These are phyloP conservation scores for Podospora australis DNA, from an alignment of 495 filamentous ascomycete genomes.

Conservation along the genomic window DNA sequence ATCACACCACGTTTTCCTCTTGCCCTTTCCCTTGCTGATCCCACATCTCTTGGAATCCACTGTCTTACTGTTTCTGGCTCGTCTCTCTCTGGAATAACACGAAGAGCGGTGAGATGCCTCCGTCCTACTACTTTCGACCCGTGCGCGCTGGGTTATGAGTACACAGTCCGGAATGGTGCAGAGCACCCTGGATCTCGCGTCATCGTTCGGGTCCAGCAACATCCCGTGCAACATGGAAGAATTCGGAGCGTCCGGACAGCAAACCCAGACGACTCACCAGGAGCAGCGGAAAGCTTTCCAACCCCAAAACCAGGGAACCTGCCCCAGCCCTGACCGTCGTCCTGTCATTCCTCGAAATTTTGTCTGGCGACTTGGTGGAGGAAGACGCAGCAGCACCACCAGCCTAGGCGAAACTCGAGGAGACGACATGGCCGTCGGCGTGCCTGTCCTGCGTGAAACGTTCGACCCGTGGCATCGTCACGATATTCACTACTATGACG, in stretches of 20 bases:
- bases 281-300: background rate
- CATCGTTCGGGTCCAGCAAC: conserved; percentile 18
- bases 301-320: conserved; percentile 13
- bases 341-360: conserved; percentile 20
- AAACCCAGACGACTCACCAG: conserved; percentile 6
- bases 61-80: no score
- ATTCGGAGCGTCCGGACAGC: conserved; percentile 8
- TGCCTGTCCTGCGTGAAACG: conserved; percentile 19
- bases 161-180: conserved; percentile 20
- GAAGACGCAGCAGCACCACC: conserved; percentile 14
- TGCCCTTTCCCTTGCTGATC: background rate
- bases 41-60: background rate
- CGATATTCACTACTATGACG: conserved; percentile 9
- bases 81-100: no score
- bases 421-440: conserved; percentile 22
- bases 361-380: conserved; percentile 25
- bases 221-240: conserved; percentile 17
- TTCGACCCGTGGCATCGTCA: conserved; percentile 26
- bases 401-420: background rate
- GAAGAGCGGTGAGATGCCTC: conserved; percentile 33
- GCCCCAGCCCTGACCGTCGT: conserved; percentile 2
- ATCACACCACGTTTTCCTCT: background rate
- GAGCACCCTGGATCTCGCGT: conserved; percentile 27
- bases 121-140: conserved; percentile 31
- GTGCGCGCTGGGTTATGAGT: conserved; percentile 27